These are phyloP conservation scores for Rostrohypoxylon terebratum DNA, from an alignment of 495 filamentous ascomycete genomes.

Conservation along the genomic window DNA sequence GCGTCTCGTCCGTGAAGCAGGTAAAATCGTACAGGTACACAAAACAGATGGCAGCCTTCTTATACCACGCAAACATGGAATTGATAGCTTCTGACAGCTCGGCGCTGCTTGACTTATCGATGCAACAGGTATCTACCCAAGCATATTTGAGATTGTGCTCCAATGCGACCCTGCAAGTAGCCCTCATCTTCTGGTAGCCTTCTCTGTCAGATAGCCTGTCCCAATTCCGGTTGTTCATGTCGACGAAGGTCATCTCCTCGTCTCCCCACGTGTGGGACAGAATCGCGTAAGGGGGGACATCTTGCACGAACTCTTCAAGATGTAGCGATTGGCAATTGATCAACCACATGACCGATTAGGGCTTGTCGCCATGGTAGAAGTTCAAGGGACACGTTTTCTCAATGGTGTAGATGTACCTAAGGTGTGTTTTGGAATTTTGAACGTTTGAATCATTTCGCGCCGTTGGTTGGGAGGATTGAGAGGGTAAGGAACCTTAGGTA, in stretches of 20 bases:
- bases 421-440: too few species aligned
- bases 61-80: constrained; percentile 57
- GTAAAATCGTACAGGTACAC: constrained; percentile 52
- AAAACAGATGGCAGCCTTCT: constrained; percentile 49
- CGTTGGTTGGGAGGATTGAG: neutral
- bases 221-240: constrained; percentile 37
- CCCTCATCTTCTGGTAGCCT: constrained; percentile 43
- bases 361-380: constrained; percentile 22
- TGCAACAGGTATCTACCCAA: constrained; percentile 57
- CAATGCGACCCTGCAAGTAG: constrained; percentile 37
- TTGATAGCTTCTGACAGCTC: constrained; percentile 57
- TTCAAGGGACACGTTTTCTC: neutral
- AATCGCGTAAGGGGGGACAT: constrained; percentile 49
- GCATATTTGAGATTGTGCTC: constrained; percentile 37
- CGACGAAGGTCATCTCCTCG: constrained; percentile 47
- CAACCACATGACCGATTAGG: constrained; percentile 45
- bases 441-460: neutral
- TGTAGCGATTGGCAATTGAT: constrained; percentile 46
- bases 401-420: neutral
- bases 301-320: constrained; percentile 47
- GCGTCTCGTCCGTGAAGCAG: constrained; percentile 9
- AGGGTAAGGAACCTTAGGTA: neutral
- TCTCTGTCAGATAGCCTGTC: constrained; percentile 6
- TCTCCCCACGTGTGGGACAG: constrained; percentile 53
- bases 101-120: constrained; percentile 56